These are phyloP conservation scores for Phascolomyces articulosus DNA, from an alignment of 371 early-diverging fungal genomes.

Conservation along the genomic window DNA sequence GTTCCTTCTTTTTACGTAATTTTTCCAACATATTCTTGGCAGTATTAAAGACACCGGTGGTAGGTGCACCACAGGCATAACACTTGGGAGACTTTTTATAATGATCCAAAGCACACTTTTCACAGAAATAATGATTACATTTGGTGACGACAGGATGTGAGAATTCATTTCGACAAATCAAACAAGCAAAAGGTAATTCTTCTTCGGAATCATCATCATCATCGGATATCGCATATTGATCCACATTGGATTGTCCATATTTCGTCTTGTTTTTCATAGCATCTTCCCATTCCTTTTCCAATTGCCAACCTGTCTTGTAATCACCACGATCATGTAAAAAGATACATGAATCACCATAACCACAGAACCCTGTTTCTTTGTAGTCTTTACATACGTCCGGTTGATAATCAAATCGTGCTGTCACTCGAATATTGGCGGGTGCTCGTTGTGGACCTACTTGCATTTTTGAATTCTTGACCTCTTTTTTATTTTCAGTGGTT, in stretches of 20 bases:
- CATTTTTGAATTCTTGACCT: constrained; percentile 51
- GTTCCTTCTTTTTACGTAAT: constrained; percentile 53
- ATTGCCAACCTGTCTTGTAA: constrained; percentile 95
- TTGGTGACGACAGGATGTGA: constrained; percentile 88
- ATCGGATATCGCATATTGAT: constrained; percentile 56
- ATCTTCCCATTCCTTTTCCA: constrained; percentile 95
- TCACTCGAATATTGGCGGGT: constrained; percentile 84
- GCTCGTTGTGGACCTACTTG: constrained; percentile 88
- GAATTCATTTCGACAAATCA: constrained; percentile 90
- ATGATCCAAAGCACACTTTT: constrained; percentile 87
- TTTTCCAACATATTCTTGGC: constrained; percentile 81
- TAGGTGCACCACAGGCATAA: constrained; percentile 84
- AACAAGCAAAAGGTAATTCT: constrained; percentile 90
- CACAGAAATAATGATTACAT: constrained; percentile 96
- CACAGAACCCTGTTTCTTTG: constrained; percentile 94
- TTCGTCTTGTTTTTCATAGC: constrained; percentile 66
- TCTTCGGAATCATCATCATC: constrained; percentile 64
- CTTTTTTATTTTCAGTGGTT: constrained; percentile 15
- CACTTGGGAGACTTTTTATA: constrained; percentile 89
- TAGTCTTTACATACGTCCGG: constrained; percentile 99
- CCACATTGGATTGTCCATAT: constrained; percentile 51
- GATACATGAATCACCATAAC: constrained; percentile 96
- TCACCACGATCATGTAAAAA: constrained; percentile 98
- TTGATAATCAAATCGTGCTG: constrained; percentile 92
- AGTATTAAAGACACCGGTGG: constrained; percentile 85